Evolutionary conservation across 2,329 filamentous ascomycete genomes (phyloP).

Genomic region (Orbilia ellipsospora): DNA sequence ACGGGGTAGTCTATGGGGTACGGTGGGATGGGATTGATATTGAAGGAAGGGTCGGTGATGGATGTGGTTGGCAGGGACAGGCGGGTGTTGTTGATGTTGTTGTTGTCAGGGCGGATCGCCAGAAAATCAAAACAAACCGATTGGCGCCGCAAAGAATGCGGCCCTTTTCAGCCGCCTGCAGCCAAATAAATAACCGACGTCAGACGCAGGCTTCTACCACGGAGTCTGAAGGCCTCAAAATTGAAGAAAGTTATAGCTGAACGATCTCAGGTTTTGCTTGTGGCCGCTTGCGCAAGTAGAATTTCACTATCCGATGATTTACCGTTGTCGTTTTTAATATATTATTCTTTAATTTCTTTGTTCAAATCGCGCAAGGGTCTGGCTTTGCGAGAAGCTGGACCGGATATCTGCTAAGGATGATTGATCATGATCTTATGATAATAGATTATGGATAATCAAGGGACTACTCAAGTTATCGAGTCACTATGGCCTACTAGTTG

Average conservation of each 20-base stretch:
- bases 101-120: slow-evolving; percentile 23
- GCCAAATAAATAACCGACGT: not conserved
- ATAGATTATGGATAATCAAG: too few species aligned
- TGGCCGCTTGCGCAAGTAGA: not conserved
- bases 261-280: not conserved
- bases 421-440: too few species aligned
- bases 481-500: too few species aligned
- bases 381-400: not conserved
- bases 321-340: too few species aligned
- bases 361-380: not conserved
- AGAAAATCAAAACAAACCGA: slow-evolving; percentile 36
- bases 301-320: too few species aligned
- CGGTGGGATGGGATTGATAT: not conserved
- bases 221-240: not conserved
- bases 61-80: not conserved
- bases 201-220: not conserved
- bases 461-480: too few species aligned
- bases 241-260: not conserved
- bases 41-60: not conserved
- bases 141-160: slow-evolving; percentile 9
- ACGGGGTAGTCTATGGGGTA: not conserved
- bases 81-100: slow-evolving; percentile 33
- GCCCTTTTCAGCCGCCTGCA: slow-evolving; percentile 37
- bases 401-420: too few species aligned
- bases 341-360: not conserved